Evolutionary conservation across 148 eudicot species (phyloP), one percentile per base, ranked within the genome.

Genomic region (Chenopodium quinoa): DNA sequence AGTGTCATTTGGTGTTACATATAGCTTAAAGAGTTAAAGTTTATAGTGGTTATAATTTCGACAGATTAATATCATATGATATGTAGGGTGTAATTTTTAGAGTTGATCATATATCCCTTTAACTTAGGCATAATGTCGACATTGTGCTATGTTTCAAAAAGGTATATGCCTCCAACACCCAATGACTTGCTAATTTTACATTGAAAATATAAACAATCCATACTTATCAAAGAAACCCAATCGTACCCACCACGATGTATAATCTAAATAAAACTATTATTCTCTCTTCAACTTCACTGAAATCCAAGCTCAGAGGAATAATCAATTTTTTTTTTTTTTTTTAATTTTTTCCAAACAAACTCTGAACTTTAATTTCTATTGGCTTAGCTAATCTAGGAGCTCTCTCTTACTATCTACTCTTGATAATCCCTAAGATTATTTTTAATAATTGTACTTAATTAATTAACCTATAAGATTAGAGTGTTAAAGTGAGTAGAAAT

Each of bases 341-440:
- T 9, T 32, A 47, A 78, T 47, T 47, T 47, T 48, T 25, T 73
- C 32, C 76, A 27, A 78, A 71, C 73, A 81, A 81, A 22, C 81
- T 16, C 78, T 79, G 71, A 83, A 83, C 2, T 46, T 79, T 64
- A 64, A 77, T 83, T 82, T 66, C 83, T 46, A 87, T 82, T 87
- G 89, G 87, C 79, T 76, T 56, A 23, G 22, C 40, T 40, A 64
- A 56, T 78, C 85, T 83, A 65, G 67, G 81, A 83, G 68, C 70
- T 70, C 63, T 44, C 69, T 44, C 56, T 27, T 48, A 4, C 67
- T 80, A 71, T 77, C 73, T 73, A 69, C 60, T 75, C 80, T 81
- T 87, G 78, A 84, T 82, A 84, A 87, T 87, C 89, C 89, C 89
- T 71, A 87, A 71, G 86, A 34, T 58, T 31, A 75, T 71, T 56